Conservation (phyloP, 345 rosid genomes). For the Brassica napus region DNA sequence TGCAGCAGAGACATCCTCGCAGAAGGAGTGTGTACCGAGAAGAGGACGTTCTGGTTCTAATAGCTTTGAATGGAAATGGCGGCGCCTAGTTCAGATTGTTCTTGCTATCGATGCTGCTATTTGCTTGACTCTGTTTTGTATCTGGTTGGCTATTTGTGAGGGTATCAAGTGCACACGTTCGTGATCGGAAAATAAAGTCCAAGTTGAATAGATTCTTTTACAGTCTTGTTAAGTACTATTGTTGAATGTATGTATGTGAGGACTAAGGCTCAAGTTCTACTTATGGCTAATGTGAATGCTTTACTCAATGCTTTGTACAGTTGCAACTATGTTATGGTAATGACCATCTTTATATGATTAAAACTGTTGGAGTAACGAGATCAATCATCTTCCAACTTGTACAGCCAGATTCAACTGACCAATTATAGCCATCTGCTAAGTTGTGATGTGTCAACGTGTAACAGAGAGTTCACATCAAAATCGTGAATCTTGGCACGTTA, state of each 20-base stretch:
- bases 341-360: neutral
- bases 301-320: constrained; percentile 13
- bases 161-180: constrained; percentile 55
- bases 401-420: neutral
- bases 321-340: neutral
- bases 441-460: neutral
- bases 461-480: neutral
- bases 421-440: neutral
- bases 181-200: constrained; percentile 11
- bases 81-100: constrained; percentile 67
- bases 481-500: too few species aligned
- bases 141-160: constrained; percentile 68
- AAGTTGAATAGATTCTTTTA: constrained; percentile 26
- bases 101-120: constrained; percentile 78
- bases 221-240: neutral
- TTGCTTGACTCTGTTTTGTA: constrained; percentile 58
- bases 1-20: constrained; percentile 48
- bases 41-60: constrained; percentile 61
- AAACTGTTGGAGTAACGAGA: neutral
- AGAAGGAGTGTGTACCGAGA: constrained; percentile 66
- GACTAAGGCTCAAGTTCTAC: neutral
- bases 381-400: neutral
- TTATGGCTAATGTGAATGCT: constrained; percentile 17
- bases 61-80: constrained; percentile 65
- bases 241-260: neutral